Evolutionary conservation across 257 asterid species (phyloP), one percentile per base, ranked within the genome.

Genomic region (Solanum chaucha): DNA sequence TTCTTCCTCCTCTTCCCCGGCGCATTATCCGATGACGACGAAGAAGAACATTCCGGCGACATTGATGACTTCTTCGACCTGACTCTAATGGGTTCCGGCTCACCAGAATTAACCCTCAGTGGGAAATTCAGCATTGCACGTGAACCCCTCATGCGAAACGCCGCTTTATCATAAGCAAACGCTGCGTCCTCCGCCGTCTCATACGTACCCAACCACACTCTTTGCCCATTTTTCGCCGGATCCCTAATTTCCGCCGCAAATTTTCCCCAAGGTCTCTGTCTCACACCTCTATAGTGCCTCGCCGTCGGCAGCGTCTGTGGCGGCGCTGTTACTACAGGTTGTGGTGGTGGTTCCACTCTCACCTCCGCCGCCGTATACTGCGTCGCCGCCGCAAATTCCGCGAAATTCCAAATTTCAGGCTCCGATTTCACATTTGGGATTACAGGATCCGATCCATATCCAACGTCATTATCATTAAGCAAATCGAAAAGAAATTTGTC

Each of bases 181-280:
- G 92, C 94, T 12, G 94, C 94, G 32, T 92, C 92, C 86, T 90
- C 92, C 36, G 92, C 93, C 22, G 90, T 90, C 87, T 89, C 90
- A 38, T 81, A 92, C 0, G 94, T 92, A 51, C 94, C 93, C 0
- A 92, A 71, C 94, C 94, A 92, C 19, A 90, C 90, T 0, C 94
- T 89, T 30, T 90, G 88, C 4, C 94, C 94, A 32, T 90, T 90
- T 30, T 86, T 89, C 20, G 92, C 90, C 8, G 94, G 94, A 72
- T 92, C 93, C 75, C 94, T 88, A 65, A 90, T 92, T 88, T 92
- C 94, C 51, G 93, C 92, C 10, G 94, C 93, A 48, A 88, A 92
- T 78, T 87, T 92, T 22, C 94, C 94, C 93, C 94, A 92, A 2
- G 93, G 93, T 78, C 94, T 17, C 35, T 87, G 71, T 64, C 94